Conservation (phyloP, 148 eudicot genomes). For the Spergularia bocconei region DNA sequence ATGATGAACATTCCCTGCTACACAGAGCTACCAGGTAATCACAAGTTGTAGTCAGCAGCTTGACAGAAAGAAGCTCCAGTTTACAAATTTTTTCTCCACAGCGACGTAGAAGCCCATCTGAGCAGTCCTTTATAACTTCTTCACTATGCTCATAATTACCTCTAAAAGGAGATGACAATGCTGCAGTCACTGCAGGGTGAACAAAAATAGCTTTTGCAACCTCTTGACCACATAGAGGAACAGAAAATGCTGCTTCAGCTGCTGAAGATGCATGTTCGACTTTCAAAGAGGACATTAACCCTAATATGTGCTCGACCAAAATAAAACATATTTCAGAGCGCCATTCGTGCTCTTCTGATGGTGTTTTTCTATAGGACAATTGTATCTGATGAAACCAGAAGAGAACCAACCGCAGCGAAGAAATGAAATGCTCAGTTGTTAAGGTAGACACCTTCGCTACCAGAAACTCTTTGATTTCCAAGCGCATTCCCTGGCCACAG, state of each 20-base stretch:
- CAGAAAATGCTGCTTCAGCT: constrained; percentile 13
- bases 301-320: constrained; percentile 47
- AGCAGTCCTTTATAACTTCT: constrained; percentile 35
- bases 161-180: constrained; percentile 47
- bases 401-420: constrained; percentile 56
- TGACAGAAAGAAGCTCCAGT: constrained; percentile 44
- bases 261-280: constrained; percentile 30
- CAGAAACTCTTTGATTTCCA: constrained; percentile 51
- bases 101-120: constrained; percentile 32
- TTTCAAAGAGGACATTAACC: constrained; percentile 31
- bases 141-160: constrained; percentile 33
- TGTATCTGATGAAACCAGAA: constrained; percentile 67
- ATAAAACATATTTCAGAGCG: constrained; percentile 46
- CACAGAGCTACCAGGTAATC: constrained; percentile 37
- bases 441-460: constrained; percentile 46
- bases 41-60: constrained; percentile 48
- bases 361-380: constrained; percentile 38
- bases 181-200: constrained; percentile 60
- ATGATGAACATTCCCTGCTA: constrained; percentile 22
- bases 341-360: constrained; percentile 40
- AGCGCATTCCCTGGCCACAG: constrained; percentile 31
- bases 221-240: constrained; percentile 34
- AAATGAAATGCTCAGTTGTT: constrained; percentile 44
- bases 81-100: constrained; percentile 43
- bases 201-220: constrained; percentile 54